Percentiles rank a stretch among this genome's conserved stretches.
These are phyloP conservation scores for Setaria viridis DNA, from an alignment of 202 grass and related monocot species.

Conservation along the genomic window DNA sequence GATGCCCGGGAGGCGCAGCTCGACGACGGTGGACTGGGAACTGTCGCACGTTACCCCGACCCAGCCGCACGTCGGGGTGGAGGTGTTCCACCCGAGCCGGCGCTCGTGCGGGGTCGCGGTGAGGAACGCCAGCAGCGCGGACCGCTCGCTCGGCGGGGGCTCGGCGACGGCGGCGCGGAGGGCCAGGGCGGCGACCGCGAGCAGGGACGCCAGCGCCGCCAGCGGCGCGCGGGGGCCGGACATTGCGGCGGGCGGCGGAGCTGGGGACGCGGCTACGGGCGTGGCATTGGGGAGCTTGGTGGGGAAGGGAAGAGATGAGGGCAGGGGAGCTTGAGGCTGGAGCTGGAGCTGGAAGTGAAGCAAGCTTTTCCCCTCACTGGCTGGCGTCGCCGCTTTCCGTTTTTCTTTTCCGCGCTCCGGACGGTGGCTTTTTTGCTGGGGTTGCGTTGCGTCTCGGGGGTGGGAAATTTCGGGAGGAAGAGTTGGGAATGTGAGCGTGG, in stretches of 20 bases:
- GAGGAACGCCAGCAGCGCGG: slow-evolving; percentile 79
- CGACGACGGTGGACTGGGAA: slow-evolving; percentile 49
- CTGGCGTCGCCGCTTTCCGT: background rate
- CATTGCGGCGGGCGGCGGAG: slow-evolving; percentile 26
- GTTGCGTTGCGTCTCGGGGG: background rate
- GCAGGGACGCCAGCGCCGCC: background rate
- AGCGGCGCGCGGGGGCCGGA: background rate
- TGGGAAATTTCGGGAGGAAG: slow-evolving; percentile 32
- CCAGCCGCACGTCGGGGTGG: slow-evolving; percentile 72
- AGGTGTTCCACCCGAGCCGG: slow-evolving; percentile 69
- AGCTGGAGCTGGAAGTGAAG: background rate
- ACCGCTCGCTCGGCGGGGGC: slow-evolving; percentile 62
- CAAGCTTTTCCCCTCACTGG: background rate
- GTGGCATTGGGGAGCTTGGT: slow-evolving; percentile 42
- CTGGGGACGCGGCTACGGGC: slow-evolving; percentile 16
- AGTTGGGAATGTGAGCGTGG: slow-evolving; percentile 15
- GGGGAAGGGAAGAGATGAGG: background rate
- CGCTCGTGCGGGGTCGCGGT: slow-evolving; percentile 69
- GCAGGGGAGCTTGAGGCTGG: background rate
- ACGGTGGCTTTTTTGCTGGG: background rate
- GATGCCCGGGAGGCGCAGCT: slow-evolving; percentile 71
- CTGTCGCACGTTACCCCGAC: slow-evolving; percentile 77
- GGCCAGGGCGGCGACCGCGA: slow-evolving; percentile 10
- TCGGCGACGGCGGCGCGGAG: slow-evolving; percentile 23
- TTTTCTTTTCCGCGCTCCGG: background rate